Evolutionary conservation across 2,329 filamentous ascomycete genomes (phyloP).

Genomic region (Capronia americana): DNA sequence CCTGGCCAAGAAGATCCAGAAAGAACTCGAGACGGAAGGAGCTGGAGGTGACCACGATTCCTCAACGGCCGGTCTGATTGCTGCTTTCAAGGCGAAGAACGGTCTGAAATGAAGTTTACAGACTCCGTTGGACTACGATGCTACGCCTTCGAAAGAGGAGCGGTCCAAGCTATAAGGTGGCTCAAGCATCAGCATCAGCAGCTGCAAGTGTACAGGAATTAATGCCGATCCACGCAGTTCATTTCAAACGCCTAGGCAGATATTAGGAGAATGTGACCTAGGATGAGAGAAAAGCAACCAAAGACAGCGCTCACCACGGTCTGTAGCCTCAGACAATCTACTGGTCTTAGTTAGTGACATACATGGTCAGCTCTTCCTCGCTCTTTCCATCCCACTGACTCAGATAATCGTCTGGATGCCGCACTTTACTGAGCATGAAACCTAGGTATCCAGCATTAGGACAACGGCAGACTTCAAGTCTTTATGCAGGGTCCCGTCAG

Average conservation of each 20-base stretch:
- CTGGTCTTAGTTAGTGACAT: too few relatives aligned
- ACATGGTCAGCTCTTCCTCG: background rate
- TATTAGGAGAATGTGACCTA: constrained; percentile 1
- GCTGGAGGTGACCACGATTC: constrained; percentile 78
- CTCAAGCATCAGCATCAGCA: background rate
- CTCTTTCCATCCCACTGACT: background rate
- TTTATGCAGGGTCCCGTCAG: background rate
- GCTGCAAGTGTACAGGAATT: background rate
- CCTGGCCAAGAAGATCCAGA: constrained; percentile 87
- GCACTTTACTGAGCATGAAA: background rate
- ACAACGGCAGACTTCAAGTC: background rate
- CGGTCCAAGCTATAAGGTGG: background rate
- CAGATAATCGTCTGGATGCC: background rate
- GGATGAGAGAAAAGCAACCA: constrained; percentile 15
- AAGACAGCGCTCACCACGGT: constrained; percentile 8
- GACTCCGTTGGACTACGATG: background rate
- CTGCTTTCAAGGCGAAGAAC: constrained; percentile 84
- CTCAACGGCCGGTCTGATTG: constrained; percentile 87
- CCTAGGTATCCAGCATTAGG: background rate
- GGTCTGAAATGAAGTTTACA: constrained; percentile 42
- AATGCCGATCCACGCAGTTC: background rate
- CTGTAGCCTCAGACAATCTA: background rate
- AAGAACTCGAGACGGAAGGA: constrained; percentile 78
- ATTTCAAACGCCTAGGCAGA: background rate
- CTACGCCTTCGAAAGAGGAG: background rate